Conservation (phyloP, 2,329 filamentous ascomycete species). For the Rhynchosporium agropyri region DNA sequence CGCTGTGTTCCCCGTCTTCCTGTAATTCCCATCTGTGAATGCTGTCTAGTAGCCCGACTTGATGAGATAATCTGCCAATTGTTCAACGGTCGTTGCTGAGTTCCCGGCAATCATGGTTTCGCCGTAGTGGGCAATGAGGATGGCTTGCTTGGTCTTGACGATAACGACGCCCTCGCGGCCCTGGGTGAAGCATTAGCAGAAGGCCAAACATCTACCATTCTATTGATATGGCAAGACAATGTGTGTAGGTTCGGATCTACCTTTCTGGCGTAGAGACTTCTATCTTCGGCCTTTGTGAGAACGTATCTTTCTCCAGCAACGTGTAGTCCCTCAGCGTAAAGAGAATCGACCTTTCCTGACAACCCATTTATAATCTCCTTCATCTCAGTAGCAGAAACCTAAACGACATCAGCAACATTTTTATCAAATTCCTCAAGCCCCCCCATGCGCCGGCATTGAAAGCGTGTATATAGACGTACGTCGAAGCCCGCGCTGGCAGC, state of each 20-base stretch:
- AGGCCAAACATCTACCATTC: neutral
- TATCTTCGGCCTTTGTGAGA: slow-evolving; percentile 72
- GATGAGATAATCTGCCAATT: slow-evolving; percentile 85
- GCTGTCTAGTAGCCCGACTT: slow-evolving; percentile 63
- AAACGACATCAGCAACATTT: slow-evolving; percentile 39
- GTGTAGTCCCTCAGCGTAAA: slow-evolving; percentile 73
- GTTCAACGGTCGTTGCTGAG: slow-evolving; percentile 77
- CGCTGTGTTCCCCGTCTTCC: slow-evolving; percentile 12
- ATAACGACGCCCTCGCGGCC: slow-evolving; percentile 80
- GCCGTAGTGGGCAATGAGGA: slow-evolving; percentile 85
- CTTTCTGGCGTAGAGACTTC: slow-evolving; percentile 84
- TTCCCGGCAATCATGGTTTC: slow-evolving; percentile 74
- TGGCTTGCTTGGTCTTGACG: slow-evolving; percentile 84
- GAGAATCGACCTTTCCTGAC: slow-evolving; percentile 55
- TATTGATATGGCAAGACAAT: no score
- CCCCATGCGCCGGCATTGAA: neutral
- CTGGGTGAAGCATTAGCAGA: slow-evolving; percentile 45
- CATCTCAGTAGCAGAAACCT: slow-evolving; percentile 63
- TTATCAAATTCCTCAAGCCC: neutral
- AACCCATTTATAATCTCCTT: slow-evolving; percentile 59
- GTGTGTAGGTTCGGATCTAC: slow-evolving; percentile 47
- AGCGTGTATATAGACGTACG: slow-evolving; percentile 35
- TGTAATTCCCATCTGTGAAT: neutral
- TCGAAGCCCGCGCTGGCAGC: slow-evolving; percentile 68
- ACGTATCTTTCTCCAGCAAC: slow-evolving; percentile 79